These are phyloP conservation scores for Beauveria sp. DNA, from an alignment of 2,329 filamentous ascomycete genomes.

Conservation along the genomic window DNA sequence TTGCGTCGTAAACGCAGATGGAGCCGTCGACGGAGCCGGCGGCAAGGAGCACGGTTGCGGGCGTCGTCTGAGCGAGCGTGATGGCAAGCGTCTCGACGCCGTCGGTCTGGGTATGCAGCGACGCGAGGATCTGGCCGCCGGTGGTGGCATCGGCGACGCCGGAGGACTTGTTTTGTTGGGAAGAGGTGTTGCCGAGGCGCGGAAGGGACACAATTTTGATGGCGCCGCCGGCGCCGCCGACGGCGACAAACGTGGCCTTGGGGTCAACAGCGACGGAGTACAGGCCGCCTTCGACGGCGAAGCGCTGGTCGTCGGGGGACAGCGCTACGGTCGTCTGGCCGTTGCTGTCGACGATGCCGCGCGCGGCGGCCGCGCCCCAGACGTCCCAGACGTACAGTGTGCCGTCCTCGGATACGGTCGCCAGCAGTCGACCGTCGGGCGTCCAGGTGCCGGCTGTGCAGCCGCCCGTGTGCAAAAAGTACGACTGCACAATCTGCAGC, in stretches of 20 bases:
- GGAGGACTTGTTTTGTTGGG: conserved; percentile 16
- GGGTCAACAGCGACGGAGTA: conserved; percentile 83
- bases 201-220: conserved; percentile 83
- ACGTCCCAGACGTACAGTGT: conserved; percentile 91
- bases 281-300: conserved; percentile 83
- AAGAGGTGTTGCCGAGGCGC: conserved; percentile 35
- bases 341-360: conserved; percentile 41
- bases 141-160: conserved; percentile 28
- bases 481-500: conserved; percentile 79
- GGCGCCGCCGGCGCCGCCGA: conserved; percentile 79
- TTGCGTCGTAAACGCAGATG: conserved; percentile 81
- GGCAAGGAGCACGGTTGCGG: conserved; percentile 49
- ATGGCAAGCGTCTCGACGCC: conserved; percentile 73
- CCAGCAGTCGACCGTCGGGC: conserved; percentile 75
- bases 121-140: conserved; percentile 64
- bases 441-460: conserved; percentile 92
- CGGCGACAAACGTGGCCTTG: conserved; percentile 69
- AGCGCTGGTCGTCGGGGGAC: conserved; percentile 77
- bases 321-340: conserved; percentile 65
- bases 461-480: conserved; percentile 79
- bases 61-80: conserved; percentile 27
- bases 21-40: conserved; percentile 65
- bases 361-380: conserved; percentile 66
- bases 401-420: conserved; percentile 81
- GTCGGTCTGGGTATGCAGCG: conserved; percentile 67